Evolutionary conservation across 257 asterid species (phyloP), one percentile per base, ranked within the genome.

Genomic region (Solanum medicagineum): DNA sequence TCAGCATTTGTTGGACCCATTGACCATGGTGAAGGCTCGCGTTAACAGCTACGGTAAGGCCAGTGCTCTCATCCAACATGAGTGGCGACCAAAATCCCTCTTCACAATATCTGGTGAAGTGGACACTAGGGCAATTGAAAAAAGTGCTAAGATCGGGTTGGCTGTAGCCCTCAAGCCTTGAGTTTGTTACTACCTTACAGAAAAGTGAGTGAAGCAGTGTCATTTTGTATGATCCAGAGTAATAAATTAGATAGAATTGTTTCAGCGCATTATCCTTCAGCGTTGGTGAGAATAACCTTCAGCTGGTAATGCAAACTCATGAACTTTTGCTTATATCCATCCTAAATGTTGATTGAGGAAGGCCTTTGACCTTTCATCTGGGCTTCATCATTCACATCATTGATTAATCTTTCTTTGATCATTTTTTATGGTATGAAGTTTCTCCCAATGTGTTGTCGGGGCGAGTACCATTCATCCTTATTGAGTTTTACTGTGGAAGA

Each of bases 41-140:
- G 91, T 93, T 86, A 89, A 97, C 93, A 97, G 88, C 93, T 89
- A 86, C 53, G 99, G 99, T 71, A 95, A 90, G 89, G 98, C 94
- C 11, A 90, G 96, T 63, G 98, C 99, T 83, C 98, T 97, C 32
- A 87, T 97, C 86, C 99, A 95, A 90, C 99, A 97, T 13, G 94
- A 91, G 68, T 97, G 96, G 95, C 94, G 95, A 80, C 98, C 99
- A 10, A 95, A 86, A 87, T 97, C 99, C 51, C 91, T 95, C 86
- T 73, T 97, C 91, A 97, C 98, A 74, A 92, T 97, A 56, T 93
- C 99, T 0, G 98, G 99, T 54, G 99, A 97, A 89, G 99, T 97
- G 77, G 98, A 97, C 93, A 95, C 99, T 13, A 85, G 92, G 87
- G 98, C 99, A 73, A 89, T 94, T 13, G 99, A 97, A 91, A 97